Evolutionary conservation across 306 rosid genomes (phyloP).

Genomic region (Cucumis cinereus): DNA sequence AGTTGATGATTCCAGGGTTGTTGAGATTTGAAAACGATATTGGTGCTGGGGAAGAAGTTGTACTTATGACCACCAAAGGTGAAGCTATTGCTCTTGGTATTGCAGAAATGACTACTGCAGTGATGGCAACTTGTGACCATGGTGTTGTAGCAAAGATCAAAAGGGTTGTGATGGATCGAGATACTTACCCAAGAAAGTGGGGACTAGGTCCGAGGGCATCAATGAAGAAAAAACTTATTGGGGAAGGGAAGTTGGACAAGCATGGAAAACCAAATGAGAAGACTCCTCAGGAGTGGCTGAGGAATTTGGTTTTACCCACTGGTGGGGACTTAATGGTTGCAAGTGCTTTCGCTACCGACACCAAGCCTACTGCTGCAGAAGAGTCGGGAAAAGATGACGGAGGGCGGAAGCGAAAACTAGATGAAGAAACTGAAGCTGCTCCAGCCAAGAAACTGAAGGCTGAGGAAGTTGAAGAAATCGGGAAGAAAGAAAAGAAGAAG

Average conservation of each 20-base stretch:
- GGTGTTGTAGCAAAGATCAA: slow-evolving; percentile 77
- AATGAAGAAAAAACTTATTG: slow-evolving; percentile 57
- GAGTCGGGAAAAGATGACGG: slow-evolving; percentile 19
- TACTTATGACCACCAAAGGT: slow-evolving; percentile 74
- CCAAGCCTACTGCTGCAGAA: slow-evolving; percentile 24
- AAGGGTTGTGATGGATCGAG: slow-evolving; percentile 88
- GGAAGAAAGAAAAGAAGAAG: slow-evolving; percentile 38
- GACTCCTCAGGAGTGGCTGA: slow-evolving; percentile 59
- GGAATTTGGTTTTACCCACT: slow-evolving; percentile 46
- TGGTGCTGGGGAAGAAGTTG: slow-evolving; percentile 71
- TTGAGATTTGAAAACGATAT: slow-evolving; percentile 71
- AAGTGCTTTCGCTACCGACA: slow-evolving; percentile 34
- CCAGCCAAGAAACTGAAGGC: slow-evolving; percentile 43
- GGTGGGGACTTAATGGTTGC: slow-evolving; percentile 59
- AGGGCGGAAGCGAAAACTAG: slow-evolving; percentile 36
- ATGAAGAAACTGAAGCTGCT: slow-evolving; percentile 25
- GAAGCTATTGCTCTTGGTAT: slow-evolving; percentile 79
- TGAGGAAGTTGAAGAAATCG: slow-evolving; percentile 10
- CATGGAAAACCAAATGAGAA: slow-evolving; percentile 62
- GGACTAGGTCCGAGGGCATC: slow-evolving; percentile 78
- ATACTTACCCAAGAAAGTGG: slow-evolving; percentile 83
- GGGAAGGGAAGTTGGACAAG: slow-evolving; percentile 59
- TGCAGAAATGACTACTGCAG: slow-evolving; percentile 84
- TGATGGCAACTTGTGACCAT: slow-evolving; percentile 83
- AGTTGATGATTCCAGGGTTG: slow-evolving; percentile 78